Base-by-base conservation (phyloP, 306 rosid species). In the Inga laurina region DNA sequence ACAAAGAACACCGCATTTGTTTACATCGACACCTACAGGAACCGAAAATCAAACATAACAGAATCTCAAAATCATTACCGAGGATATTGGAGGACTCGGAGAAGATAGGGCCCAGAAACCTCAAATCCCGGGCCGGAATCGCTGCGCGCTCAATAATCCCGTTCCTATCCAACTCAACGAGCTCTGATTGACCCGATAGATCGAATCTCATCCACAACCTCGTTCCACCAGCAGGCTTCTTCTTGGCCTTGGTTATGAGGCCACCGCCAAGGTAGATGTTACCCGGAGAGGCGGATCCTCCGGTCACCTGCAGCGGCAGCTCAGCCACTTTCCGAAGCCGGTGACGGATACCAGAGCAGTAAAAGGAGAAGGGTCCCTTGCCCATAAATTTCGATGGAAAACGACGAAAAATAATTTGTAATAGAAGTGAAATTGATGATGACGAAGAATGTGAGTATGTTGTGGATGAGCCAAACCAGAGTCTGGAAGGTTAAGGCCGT, bases 31-130 rank as follows among this genome's bases (percentile, higher is more conserved):
- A 22, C 66, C 51, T 3, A 18, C n/a, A 4, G 35, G 45, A 51
- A 32, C 43, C 45, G 11, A 35, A 35, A 71, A 13, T 22, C 18
- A 59, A 34, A 34, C 61, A 3, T 27, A 32, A 35, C 51, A 72
- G 39, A 7, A 22, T 32, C 8, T 39, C 54, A 13, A 45, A 61
- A 74, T 35, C 39, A 80, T 78, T 92, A 96, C 99, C 99, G 27
- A 96, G 99, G 65, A 96, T 96, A 79, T 87, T 96, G 34, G 97
- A 96, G 71, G 99, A 92, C 41, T 96, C 94, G 14, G 99, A 96
- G 94, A 96, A 96, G 64, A 96, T 87, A 44, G 99, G 99, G 74
- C 99, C 99, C 32, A 94, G 85, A 65, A 94, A 89, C 74, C 99
- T 89, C 86, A 96, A 84, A 87, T 96, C 99, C 62, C 98, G 84